Evolutionary conservation across 1,284 basidiomycete genomes (phyloP).

Genomic region (Megacollybia platyphylla): DNA sequence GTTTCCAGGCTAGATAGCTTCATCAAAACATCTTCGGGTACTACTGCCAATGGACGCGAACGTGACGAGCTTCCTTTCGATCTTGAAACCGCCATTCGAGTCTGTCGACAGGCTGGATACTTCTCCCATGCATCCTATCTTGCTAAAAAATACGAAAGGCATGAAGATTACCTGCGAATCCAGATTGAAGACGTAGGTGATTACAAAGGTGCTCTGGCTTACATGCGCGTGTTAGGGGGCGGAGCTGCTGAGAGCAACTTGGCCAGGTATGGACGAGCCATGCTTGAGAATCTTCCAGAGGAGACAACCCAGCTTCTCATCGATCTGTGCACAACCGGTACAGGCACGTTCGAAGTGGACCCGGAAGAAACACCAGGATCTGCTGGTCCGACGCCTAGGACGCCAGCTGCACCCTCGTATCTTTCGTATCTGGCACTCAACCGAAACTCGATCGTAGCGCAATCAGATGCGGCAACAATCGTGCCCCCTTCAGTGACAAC

Average conservation of each 20-base stretch:
- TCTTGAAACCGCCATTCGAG: slow-evolving; percentile 91
- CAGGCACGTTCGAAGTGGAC: slow-evolving; percentile 32
- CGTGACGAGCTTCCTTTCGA: slow-evolving; percentile 83
- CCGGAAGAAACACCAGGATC: slow-evolving; percentile 20
- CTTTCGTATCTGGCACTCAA: slow-evolving; percentile 71
- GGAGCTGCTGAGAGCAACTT: slow-evolving; percentile 76
- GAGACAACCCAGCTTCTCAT: slow-evolving; percentile 87
- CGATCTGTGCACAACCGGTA: slow-evolving; percentile 73
- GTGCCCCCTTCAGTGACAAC: slow-evolving; percentile 40
- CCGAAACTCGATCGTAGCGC: slow-evolving; percentile 29
- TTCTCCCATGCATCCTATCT: slow-evolving; percentile 93
- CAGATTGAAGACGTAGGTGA: slow-evolving; percentile 89
- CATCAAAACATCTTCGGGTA: slow-evolving; percentile 56
- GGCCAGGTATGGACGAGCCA: slow-evolving; percentile 71
- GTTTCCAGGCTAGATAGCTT: slow-evolving; percentile 82
- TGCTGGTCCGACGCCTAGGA: slow-evolving; percentile 10
- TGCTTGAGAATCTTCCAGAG: slow-evolving; percentile 73
- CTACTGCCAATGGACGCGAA: slow-evolving; percentile 21
- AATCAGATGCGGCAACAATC: slow-evolving; percentile 25
- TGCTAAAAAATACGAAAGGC: slow-evolving; percentile 81
- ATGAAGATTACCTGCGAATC: slow-evolving; percentile 90
- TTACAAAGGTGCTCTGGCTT: slow-evolving; percentile 71
- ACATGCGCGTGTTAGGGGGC: slow-evolving; percentile 68
- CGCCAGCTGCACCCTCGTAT: slow-evolving; percentile 42
- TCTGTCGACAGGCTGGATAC: slow-evolving; percentile 94